Conservation (phyloP, 495 filamentous ascomycete genomes). For the Geoglossum glabrum region DNA sequence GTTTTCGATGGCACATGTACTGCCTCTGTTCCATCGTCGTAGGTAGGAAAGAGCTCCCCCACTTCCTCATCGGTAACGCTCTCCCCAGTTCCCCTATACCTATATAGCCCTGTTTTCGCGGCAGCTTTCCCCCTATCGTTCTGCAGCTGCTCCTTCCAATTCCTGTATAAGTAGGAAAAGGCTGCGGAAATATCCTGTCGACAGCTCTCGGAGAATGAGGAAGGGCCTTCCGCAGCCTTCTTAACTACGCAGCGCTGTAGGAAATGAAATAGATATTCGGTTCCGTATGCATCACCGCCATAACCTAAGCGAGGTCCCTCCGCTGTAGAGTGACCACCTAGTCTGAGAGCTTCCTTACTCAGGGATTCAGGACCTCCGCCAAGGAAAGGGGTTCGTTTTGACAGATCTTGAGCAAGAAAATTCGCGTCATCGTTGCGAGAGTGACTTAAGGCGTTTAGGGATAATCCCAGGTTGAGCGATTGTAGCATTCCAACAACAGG, state of each 20-base stretch:
- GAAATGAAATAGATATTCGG: not conserved
- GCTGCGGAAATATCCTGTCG: not conserved
- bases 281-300: not conserved
- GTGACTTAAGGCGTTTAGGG: conserved; percentile 20
- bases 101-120: conserved; percentile 53
- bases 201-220: not conserved
- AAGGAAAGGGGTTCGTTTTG: conserved; percentile 36
- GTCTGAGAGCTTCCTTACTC: not conserved
- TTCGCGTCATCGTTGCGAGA: not conserved
- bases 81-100: conserved; percentile 52
- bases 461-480: conserved; percentile 58
- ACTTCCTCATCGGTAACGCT: conserved; percentile 64
- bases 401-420: not conserved
- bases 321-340: not conserved
- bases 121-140: conserved; percentile 53
- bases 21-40: conserved; percentile 24
- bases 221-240: not conserved
- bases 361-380: conserved; percentile 22
- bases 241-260: not conserved
- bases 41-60: conserved; percentile 60
- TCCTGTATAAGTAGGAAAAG: conserved; percentile 46
- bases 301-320: not conserved
- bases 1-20: not conserved
- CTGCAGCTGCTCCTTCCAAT: conserved; percentile 57
- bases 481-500: conserved; percentile 67